Evolutionary conservation across 1,284 basidiomycete genomes (phyloP), one percentile per base, ranked within the genome.

Genomic region (Agroathelia rolfsii): DNA sequence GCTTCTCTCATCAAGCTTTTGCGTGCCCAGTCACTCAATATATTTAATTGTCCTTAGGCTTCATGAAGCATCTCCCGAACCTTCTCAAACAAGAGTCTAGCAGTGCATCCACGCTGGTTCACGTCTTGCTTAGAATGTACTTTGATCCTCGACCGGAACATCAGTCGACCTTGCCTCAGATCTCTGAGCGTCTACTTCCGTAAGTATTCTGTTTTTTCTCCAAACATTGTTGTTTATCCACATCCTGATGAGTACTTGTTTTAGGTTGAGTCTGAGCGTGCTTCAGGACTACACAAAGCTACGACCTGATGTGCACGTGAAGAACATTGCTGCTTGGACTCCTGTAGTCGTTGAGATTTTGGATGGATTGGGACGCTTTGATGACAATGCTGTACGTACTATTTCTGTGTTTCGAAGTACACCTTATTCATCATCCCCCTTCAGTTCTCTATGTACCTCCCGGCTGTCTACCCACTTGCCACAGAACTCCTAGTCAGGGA

Each of bases 51-150:
- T 8, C 6, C 10, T 13, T 33, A 93, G 92, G 94, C 2, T 99
- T 99, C 62, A 99, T 99, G 95, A 96, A 96, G 55, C 96, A 99
- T 55, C 62, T 99, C 22, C 95, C 95, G 0, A 99, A 99, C 58
- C 69, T 99, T 29, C 65, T 99, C 39, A 97, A 98, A 59, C 95
- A 99, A 52, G 96, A 99, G 59, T 96, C 93, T 17, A 92, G 85
- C 38, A 93, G 90, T 47, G 96, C 95, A 19, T 77, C 94, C 4
- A 98, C 93, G 1, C 67, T 98, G 25, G 90, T 99, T 29, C 88
- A 92, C 47, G 78, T 97, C 3, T 64, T 98, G 25, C 61, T 95
- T 29, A 72, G 82, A 25, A 95, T 99, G 92, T 96, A 98, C 55
- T 81, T 80, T 37, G 95, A 98, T 58, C 63, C 75, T n/a, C 75